Base-by-base conservation (phyloP, 1,284 basidiomycete species). In the Volvariella volvacea region DNA sequence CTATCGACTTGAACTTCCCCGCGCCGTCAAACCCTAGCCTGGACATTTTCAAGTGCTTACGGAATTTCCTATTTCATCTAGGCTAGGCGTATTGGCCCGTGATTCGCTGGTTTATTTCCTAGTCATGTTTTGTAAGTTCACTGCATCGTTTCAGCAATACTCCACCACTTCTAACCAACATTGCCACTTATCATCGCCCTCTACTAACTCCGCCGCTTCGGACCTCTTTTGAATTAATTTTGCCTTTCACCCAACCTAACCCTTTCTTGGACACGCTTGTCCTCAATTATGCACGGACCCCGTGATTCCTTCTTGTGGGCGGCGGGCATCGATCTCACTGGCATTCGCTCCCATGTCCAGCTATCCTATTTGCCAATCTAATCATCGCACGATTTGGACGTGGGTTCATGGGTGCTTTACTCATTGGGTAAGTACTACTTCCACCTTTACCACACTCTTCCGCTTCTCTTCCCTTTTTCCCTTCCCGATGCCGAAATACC, bases 51-150 rank as follows among this genome's bases (percentile, higher is more conserved):
- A 28, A 28, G 6, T 6, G 25, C 6, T 6, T 6, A 36, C 6
- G 6, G 6, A 36, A 36, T 20, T 15, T 4, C 6, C 34, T 36
- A 7, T 6, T 36, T 36, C n/a, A 15, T 36, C 25, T 28, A 53
- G 55, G n/a, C 41, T 58, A 4, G 36, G 37, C 19, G 37, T 58
- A 16, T 48, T 58, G 3, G 52, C 53, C 22, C 48, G 52, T 34
- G 56, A 58, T 41, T 58, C 56, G 2, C 43, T 55, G 10, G 32
- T 51, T 16, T 58, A 56, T 39, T 58, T 58, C 32, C 21, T 41
- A 1, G 19, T 51, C 15, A 53, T 56, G 34, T 54, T 56, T 21
- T 39, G 56, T 56, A 43, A n/a, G 52, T 36, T 25, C 1, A 28
- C 22, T 14, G 20, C 37, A n/a, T n/a, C n/a, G n/a, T n/a, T n/a